These are phyloP conservation scores for Candida yuanshanica DNA, from an alignment of 805 yeast species.

Conservation along the genomic window DNA sequence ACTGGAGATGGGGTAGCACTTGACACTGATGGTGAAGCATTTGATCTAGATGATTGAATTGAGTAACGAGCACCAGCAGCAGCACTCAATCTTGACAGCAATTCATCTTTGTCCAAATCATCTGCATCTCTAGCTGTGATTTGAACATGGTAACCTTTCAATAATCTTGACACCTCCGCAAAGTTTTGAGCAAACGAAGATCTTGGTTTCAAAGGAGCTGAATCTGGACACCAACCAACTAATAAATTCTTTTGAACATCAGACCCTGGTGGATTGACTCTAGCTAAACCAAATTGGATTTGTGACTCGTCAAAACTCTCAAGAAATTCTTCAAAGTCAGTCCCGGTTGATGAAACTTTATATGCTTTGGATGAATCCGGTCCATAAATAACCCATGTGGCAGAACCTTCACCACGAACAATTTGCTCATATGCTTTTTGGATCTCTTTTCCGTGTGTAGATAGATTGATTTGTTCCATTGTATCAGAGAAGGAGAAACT, in stretches of 20 bases:
- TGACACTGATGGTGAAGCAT: slow-evolving; percentile 25
- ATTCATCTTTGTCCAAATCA: slow-evolving; percentile 76
- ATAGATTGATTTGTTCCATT: slow-evolving; percentile 44
- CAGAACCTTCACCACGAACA: slow-evolving; percentile 66
- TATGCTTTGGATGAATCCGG: slow-evolving; percentile 52
- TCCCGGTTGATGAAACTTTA: slow-evolving; percentile 44
- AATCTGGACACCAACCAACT: slow-evolving; percentile 97
- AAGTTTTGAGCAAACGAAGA: slow-evolving; percentile 73
- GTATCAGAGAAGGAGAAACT: background rate
- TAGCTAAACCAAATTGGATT: slow-evolving; percentile 85
- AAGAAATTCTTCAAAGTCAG: slow-evolving; percentile 69
- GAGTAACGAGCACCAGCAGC: slow-evolving; percentile 97
- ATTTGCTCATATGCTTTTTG: slow-evolving; percentile 72
- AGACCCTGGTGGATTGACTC: slow-evolving; percentile 87
- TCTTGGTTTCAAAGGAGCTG: slow-evolving; percentile 75
- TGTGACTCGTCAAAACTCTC: slow-evolving; percentile 79
- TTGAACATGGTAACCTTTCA: slow-evolving; percentile 89
- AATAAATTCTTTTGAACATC: slow-evolving; percentile 79
- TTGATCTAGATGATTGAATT: slow-evolving; percentile 39
- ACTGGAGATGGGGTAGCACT: slow-evolving; percentile 20
- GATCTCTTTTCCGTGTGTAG: slow-evolving; percentile 70
- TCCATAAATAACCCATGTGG: slow-evolving; percentile 75
- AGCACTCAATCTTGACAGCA: slow-evolving; percentile 69
- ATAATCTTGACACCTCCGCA: slow-evolving; percentile 63
- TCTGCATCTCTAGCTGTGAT: slow-evolving; percentile 93